These are phyloP conservation scores for Fagus sylvatica DNA, from an alignment of 306 rosid species.

Conservation along the genomic window DNA sequence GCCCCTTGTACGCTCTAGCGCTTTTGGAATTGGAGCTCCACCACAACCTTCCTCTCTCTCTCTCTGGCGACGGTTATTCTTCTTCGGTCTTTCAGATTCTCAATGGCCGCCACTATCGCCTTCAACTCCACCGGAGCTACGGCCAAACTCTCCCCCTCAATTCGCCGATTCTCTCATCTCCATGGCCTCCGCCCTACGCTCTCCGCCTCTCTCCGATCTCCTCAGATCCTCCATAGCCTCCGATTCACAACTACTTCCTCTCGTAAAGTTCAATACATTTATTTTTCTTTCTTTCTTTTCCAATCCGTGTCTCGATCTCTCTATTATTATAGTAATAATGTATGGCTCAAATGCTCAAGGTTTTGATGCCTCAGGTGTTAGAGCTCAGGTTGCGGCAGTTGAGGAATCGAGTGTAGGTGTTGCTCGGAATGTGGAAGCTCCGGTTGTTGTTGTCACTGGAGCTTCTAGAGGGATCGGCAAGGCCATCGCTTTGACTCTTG, in stretches of 20 bases:
- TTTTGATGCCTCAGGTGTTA: slow-evolving; percentile 45
- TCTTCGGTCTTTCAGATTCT: slow-evolving; percentile 11
- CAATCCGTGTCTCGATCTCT: slow-evolving; percentile 4
- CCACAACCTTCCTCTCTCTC: neutral
- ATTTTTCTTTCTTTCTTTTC: neutral
- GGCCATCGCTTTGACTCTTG: slow-evolving; percentile 79
- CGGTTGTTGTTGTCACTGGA: slow-evolving; percentile 89
- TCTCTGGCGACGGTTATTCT: slow-evolving; percentile 15
- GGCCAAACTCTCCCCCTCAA: slow-evolving; percentile 15
- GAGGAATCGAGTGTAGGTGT: slow-evolving; percentile 56
- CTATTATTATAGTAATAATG: neutral
- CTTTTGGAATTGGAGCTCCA: no score
- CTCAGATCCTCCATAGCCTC: slow-evolving; percentile 23
- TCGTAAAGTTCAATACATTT: slow-evolving; percentile 31
- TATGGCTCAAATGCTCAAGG: neutral
- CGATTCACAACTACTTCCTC: slow-evolving; percentile 49
- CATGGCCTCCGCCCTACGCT: slow-evolving; percentile 48
- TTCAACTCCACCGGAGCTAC: slow-evolving; percentile 39
- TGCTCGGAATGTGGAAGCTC: slow-evolving; percentile 61
- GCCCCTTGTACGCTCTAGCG: no score
- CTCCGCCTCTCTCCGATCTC: slow-evolving; percentile 17
- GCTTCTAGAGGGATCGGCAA: slow-evolving; percentile 94
- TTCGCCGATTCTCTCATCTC: slow-evolving; percentile 35
- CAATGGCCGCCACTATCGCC: slow-evolving; percentile 43
- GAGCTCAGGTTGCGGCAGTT: slow-evolving; percentile 75